phyloP scores from a whole-genome alignment of 139 green algal genomes.

The Chlorella ohadii region DNA sequence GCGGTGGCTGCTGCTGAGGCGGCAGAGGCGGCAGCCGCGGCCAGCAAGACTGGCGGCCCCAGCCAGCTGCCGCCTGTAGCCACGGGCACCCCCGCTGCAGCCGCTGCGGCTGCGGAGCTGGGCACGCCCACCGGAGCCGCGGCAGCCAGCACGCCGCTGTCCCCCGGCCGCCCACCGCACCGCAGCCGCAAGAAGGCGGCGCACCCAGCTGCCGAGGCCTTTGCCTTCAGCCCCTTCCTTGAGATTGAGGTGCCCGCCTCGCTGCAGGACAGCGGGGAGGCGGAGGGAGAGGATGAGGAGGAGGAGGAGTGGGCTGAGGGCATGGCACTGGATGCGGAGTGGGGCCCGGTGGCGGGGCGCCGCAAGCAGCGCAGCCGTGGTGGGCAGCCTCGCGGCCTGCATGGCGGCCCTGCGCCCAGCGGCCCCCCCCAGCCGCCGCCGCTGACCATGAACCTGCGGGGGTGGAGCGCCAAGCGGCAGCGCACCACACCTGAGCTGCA shows the following conservation, averaged over 20 bases:
- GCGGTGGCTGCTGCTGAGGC: background rate
- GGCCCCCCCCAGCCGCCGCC: too few relatives aligned
- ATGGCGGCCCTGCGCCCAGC: too few relatives aligned
- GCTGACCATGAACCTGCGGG: too few relatives aligned
- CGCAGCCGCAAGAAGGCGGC: constrained; percentile 10
- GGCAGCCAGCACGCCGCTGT: background rate
- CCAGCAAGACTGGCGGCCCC: background rate
- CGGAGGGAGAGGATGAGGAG: too few relatives aligned
- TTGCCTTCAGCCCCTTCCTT: background rate
- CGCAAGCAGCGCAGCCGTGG: background rate
- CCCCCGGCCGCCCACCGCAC: background rate
- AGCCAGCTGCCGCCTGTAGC: background rate
- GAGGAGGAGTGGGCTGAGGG: too few relatives aligned
- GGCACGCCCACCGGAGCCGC: background rate
- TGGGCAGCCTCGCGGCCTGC: too few relatives aligned
- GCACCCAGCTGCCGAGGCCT: background rate
- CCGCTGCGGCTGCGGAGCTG: background rate
- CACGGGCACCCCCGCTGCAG: background rate
- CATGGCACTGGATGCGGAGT: background rate
- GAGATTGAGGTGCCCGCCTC: background rate
- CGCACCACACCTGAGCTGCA: too few relatives aligned
- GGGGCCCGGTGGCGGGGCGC: background rate
- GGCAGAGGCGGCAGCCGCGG: background rate
- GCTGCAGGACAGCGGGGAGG: background rate
- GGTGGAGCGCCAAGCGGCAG: too few relatives aligned